These are phyloP conservation scores for Limonium bicolor DNA, from an alignment of 148 eudicot species.

Conservation along the genomic window DNA sequence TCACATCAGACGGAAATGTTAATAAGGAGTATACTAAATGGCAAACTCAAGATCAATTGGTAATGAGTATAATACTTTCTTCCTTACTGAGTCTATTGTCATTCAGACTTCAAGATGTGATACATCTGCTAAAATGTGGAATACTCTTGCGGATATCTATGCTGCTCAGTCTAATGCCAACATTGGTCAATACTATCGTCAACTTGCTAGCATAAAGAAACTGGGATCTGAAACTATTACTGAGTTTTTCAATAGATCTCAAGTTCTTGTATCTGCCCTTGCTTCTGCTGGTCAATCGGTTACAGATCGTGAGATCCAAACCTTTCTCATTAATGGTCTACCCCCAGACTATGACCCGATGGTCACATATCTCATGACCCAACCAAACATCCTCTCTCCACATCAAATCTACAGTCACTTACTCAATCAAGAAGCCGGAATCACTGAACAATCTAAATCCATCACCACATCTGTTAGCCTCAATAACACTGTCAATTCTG, in stretches of 20 bases:
- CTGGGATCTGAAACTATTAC: background rate
- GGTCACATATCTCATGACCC: background rate
- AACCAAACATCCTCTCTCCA: background rate
- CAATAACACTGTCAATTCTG: background rate
- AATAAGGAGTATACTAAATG: background rate
- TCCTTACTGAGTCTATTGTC: background rate
- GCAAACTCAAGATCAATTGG: background rate
- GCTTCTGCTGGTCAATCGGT: background rate
- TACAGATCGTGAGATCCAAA: background rate
- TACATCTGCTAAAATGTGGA: background rate
- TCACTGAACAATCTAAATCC: background rate
- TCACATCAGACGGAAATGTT: too few relatives aligned
- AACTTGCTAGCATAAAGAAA: background rate
- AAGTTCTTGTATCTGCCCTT: background rate
- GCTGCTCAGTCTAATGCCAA: background rate
- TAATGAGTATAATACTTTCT: background rate
- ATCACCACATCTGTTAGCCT: background rate
- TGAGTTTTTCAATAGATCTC: background rate
- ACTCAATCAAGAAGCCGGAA: background rate
- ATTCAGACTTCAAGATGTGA: background rate
- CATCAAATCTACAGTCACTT: background rate
- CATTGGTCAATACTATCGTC: background rate
- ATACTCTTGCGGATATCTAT: background rate
- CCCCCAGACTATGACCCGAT: background rate
- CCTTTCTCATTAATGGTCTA: background rate